A percentile compares a stretch with the other conserved stretches of the same genome.
These are phyloP conservation scores for Hortiboletus campestris DNA, from an alignment of 768 basidiomycete species.

Conservation along the genomic window DNA sequence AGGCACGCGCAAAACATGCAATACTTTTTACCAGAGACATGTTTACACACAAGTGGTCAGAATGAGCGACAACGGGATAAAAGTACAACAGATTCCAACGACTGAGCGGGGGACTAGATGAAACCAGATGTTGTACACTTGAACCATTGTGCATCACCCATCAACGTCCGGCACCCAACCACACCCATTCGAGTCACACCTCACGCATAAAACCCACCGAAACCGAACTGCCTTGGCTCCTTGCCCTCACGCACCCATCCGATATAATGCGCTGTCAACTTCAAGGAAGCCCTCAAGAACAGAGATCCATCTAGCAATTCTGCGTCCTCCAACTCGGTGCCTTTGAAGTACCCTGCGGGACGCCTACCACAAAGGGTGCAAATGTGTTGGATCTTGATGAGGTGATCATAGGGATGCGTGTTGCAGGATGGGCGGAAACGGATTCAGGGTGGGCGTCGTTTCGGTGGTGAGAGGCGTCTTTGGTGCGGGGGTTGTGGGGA, in stretches of 20 bases:
- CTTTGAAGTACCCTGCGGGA: slow-evolving; percentile 23
- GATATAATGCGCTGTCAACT: slow-evolving; percentile 28
- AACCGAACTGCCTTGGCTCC: slow-evolving; percentile 24
- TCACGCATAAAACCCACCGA: slow-evolving; percentile 25
- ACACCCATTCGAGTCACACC: background rate
- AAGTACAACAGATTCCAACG: background rate
- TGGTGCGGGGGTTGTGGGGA: background rate
- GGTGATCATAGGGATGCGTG: slow-evolving; percentile 33
- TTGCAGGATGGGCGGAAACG: slow-evolving; percentile 40
- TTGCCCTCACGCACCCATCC: slow-evolving; percentile 41
- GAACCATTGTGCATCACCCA: too few species aligned
- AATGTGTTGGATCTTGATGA: slow-evolving; percentile 30
- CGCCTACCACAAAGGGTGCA: slow-evolving; percentile 28
- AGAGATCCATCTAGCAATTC: slow-evolving; percentile 35
- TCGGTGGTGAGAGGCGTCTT: slow-evolving; percentile 4
- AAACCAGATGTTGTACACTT: too few species aligned
- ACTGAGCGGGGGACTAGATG: too few species aligned
- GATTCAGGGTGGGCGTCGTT: slow-evolving; percentile 27
- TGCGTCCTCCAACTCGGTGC: slow-evolving; percentile 29
- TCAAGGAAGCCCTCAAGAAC: slow-evolving; percentile 30
- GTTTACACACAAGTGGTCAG: background rate
- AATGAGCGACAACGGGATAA: background rate
- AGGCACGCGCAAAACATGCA: too few species aligned
- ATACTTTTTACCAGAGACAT: too few species aligned
- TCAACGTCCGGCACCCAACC: too few species aligned